A percentile compares a stretch with the other conserved stretches of the same genome.
phyloP scores from a whole-genome alignment of 257 asterid species.

The Penstemon eatonii region DNA sequence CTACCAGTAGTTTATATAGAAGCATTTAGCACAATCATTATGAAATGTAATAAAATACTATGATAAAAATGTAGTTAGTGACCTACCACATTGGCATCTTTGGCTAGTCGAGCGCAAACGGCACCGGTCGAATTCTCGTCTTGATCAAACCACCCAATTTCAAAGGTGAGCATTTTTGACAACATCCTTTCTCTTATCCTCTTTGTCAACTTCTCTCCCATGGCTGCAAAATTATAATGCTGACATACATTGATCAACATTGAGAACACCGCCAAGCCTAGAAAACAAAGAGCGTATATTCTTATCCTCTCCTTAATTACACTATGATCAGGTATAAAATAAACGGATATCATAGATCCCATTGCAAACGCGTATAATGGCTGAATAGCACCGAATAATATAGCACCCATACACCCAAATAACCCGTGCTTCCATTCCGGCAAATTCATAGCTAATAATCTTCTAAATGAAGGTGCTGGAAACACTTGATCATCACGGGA shows the following conservation, averaged over 20 bases:
- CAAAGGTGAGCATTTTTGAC: conserved; percentile 63
- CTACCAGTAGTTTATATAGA: no score
- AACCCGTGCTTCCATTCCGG: conserved; percentile 66
- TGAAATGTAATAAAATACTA: not conserved
- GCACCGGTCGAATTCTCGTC: conserved; percentile 60
- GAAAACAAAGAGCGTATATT: conserved; percentile 42
- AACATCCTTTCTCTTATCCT: conserved; percentile 61
- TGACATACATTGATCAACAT: conserved; percentile 46
- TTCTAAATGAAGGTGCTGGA: conserved; percentile 51
- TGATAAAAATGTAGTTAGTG: not conserved
- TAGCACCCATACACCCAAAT: conserved; percentile 46
- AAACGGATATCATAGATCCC: conserved; percentile 58
- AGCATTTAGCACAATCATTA: no score
- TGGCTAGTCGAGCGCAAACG: conserved; percentile 58
- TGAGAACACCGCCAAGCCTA: conserved; percentile 54
- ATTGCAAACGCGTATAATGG: conserved; percentile 51
- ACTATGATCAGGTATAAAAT: conserved; percentile 43
- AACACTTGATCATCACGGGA: conserved; percentile 31
- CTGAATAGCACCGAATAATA: conserved; percentile 56
- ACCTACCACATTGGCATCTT: conserved; percentile 64
- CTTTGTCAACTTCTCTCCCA: conserved; percentile 65
- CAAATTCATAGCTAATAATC: conserved; percentile 55
- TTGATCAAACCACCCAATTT: conserved; percentile 63
- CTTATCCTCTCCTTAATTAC: conserved; percentile 45
- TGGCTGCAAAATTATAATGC: conserved; percentile 61